These are phyloP conservation scores for Fusarium xyrophilum DNA, from an alignment of 2,329 filamentous ascomycete species.

Conservation along the genomic window DNA sequence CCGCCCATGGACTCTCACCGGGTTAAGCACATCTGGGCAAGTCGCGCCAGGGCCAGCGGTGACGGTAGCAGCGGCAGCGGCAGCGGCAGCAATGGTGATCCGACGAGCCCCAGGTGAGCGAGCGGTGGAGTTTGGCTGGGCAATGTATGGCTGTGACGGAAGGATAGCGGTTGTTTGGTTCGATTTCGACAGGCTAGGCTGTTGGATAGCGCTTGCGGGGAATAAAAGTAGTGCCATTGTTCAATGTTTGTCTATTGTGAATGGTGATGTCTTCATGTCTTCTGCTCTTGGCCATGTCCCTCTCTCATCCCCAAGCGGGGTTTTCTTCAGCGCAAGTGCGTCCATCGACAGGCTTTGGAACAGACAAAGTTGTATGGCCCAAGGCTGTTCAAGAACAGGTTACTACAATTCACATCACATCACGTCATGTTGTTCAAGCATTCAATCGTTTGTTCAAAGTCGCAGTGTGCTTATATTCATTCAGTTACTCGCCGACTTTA, in stretches of 20 bases:
- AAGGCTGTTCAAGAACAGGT: too few species aligned
- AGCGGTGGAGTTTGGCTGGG: not conserved
- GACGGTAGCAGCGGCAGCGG: conserved; percentile 58
- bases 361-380: too few species aligned
- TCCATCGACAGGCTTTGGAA: too few species aligned
- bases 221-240: conserved; percentile 44
- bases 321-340: not conserved
- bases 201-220: conserved; percentile 39
- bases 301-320: not conserved
- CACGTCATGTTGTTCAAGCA: too few species aligned
- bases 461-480: too few species aligned
- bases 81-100: conserved; percentile 59
- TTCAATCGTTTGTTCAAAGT: too few species aligned
- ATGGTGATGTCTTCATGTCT: not conserved
- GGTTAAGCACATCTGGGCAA: conserved; percentile 38
- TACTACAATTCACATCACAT: too few species aligned
- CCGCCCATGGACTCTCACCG: conserved; percentile 34
- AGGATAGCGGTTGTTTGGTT: conserved; percentile 22
- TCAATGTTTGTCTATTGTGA: conserved; percentile 4
- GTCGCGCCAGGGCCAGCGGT: conserved; percentile 42
- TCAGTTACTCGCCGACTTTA: too few species aligned
- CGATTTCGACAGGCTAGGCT: conserved; percentile 22
- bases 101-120: conserved; percentile 54
- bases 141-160: conserved; percentile 2
- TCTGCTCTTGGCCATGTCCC: fast-evolving